Base-by-base conservation (phyloP, 2,329 filamentous ascomycete species). In the Alternaria dauci region DNA sequence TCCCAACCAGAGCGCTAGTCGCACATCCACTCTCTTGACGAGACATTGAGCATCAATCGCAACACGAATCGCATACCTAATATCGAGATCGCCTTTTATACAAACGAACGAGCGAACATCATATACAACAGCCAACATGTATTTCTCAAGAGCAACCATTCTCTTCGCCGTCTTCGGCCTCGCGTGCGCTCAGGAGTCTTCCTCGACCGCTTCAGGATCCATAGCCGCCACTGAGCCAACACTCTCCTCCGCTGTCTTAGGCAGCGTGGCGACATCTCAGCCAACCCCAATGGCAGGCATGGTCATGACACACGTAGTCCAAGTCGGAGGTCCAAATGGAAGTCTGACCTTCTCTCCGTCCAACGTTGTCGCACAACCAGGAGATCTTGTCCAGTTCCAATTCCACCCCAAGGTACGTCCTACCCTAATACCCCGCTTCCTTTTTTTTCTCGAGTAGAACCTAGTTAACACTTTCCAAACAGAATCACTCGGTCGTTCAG, bases 401-500 rank as follows among this genome's bases (percentile, higher is more conserved):
- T 86, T 85, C 73, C 80, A 81, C 57, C 78, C 81, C 4, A 78
- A 80, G 75, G 80, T 82, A 73, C 23, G 55, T 62, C 18, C 36
- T 47, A 18, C n/a, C 6, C 4, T 30, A 11, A 30, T 8, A 7
- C 7, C 7, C 20, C 16, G 18, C 20, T 16, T n/a, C 26, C 34
- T 3, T 25, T 23, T n/a, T 14, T 20, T 23, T 23, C 34, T 16
- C 16, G 34, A n/a, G n/a, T 20, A 8, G 18, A 46, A 11, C 9
- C 44, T 43, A 25, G 56, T 67, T 75, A 43, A 70, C 36, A 18
- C 26, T 30, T 6, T 7, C n/a, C 7, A 4, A 26, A 26, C 54
- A 79, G 64, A 94, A 94, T 83, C 91, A 94, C 85, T 93, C 91
- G 52, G 87, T 93, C 59, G 91, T 89, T 16, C 90, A 93, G 82